Evolutionary conservation across 805 yeast genomes (phyloP).

Genomic region (Teunomyces cretensis): DNA sequence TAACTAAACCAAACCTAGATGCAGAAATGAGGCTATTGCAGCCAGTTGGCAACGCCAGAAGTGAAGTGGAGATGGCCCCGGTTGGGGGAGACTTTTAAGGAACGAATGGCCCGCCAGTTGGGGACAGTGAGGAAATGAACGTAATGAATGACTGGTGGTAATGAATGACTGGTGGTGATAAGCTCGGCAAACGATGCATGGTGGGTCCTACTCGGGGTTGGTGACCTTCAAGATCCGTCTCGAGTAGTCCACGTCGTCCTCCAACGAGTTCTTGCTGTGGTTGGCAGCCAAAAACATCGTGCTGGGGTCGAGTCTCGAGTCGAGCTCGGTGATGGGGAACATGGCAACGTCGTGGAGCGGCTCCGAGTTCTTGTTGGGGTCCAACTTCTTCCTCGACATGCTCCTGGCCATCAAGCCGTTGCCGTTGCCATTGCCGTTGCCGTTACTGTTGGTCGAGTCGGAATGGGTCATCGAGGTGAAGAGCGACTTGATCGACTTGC

Average conservation of each 20-base stretch:
- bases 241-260: constrained; percentile 58
- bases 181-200: too few relatives aligned
- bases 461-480: constrained; percentile 15
- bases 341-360: constrained; percentile 12
- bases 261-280: constrained; percentile 42
- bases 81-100: too few relatives aligned
- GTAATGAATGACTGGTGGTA: background rate
- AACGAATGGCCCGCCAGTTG: background rate
- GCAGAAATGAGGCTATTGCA: background rate
- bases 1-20: background rate
- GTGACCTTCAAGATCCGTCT: constrained; percentile 56
- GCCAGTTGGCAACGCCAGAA: background rate
- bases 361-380: constrained; percentile 5
- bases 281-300: constrained; percentile 48
- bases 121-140: background rate
- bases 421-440: too few relatives aligned
- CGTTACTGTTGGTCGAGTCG: constrained; percentile 6
- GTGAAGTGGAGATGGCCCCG: too few relatives aligned
- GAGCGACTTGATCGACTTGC: constrained; percentile 33
- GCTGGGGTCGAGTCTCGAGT: constrained; percentile 61
- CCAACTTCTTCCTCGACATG: constrained; percentile 8
- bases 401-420: constrained; percentile 9
- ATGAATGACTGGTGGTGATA: too few relatives aligned
- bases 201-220: constrained; percentile 36
- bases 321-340: constrained; percentile 29